These are phyloP conservation scores for Ogataea angusta DNA, from an alignment of 805 yeast species.

Conservation along the genomic window DNA sequence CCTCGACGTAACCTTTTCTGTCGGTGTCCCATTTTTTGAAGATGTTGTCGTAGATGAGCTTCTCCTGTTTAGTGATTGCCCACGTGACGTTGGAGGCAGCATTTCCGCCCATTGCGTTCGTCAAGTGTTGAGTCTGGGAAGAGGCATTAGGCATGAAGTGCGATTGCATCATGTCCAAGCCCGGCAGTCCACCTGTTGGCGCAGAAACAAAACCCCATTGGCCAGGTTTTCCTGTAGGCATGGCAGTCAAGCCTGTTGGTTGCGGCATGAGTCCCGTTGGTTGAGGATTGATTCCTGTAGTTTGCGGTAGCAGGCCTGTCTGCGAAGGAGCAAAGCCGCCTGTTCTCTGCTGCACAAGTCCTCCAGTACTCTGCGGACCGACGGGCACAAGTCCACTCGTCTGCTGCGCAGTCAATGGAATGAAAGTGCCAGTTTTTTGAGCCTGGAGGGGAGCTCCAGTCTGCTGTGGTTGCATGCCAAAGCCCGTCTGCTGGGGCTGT, in stretches of 20 bases:
- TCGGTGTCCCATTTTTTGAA: slow-evolving; percentile 82
- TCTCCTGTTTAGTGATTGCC: slow-evolving; percentile 88
- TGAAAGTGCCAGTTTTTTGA: slow-evolving; percentile 67
- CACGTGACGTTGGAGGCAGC: slow-evolving; percentile 57
- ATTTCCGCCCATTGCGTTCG: slow-evolving; percentile 30
- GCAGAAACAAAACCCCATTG: slow-evolving; percentile 75
- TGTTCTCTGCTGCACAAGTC: slow-evolving; percentile 33
- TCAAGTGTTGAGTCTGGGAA: slow-evolving; percentile 27
- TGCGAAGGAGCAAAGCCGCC: slow-evolving; percentile 17
- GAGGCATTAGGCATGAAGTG: slow-evolving; percentile 59
- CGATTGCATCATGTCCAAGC: slow-evolving; percentile 60
- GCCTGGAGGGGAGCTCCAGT: slow-evolving; percentile 41
- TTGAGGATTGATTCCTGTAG: slow-evolving; percentile 27
- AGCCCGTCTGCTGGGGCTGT: slow-evolving; percentile 6
- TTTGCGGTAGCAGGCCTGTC: slow-evolving; percentile 35
- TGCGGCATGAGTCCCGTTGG: slow-evolving; percentile 38
- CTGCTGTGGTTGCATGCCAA: slow-evolving; percentile 6
- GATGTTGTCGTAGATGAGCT: slow-evolving; percentile 78
- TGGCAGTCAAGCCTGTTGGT: slow-evolving; percentile 46
- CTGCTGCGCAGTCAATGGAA: slow-evolving; percentile 39
- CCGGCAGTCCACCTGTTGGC: slow-evolving; percentile 71
- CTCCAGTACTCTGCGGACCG: slow-evolving; percentile 35
- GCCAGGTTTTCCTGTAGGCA: slow-evolving; percentile 65
- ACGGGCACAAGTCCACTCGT: slow-evolving; percentile 29
- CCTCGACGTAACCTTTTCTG: slow-evolving; percentile 67